phyloP scores from a whole-genome alignment of 208 protist genomes.

The Leishmania martiniquensis region DNA sequence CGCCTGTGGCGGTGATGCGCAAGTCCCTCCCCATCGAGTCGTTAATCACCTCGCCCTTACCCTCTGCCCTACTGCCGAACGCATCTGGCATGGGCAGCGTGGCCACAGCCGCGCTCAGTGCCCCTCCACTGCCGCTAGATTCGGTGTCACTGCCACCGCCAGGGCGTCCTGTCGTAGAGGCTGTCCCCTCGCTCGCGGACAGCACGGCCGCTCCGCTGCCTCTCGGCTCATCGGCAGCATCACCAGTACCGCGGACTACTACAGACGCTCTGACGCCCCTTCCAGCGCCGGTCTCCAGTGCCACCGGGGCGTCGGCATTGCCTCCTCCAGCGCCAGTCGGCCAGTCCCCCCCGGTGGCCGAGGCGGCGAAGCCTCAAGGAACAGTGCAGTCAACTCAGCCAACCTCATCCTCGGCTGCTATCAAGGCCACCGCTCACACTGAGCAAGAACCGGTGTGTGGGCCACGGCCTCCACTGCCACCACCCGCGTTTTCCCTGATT shows the following conservation, averaged over 20 bases:
- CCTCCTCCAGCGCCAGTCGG: constrained; percentile 16
- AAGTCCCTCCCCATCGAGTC: constrained; percentile 17
- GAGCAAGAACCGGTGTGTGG: constrained; percentile 18
- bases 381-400: neutral
- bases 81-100: neutral
- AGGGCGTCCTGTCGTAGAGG: neutral
- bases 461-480: constrained; percentile 12
- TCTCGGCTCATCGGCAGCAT: neutral
- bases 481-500: constrained; percentile 31
- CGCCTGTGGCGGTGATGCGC: constrained; percentile 7
- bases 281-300: neutral
- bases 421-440: constrained; percentile 10
- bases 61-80: neutral
- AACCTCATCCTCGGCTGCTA: constrained; percentile 7
- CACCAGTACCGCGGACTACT: neutral
- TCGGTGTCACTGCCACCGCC: neutral
- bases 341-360: neutral
- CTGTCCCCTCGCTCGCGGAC: neutral
- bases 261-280: neutral
- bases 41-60: neutral
- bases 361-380: neutral
- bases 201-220: neutral
- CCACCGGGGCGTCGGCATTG: constrained; percentile 10
- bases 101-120: neutral
- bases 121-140: neutral